These are phyloP conservation scores for Allium fistulosum DNA, from an alignment of 106 monocot genomes.

Conservation along the genomic window DNA sequence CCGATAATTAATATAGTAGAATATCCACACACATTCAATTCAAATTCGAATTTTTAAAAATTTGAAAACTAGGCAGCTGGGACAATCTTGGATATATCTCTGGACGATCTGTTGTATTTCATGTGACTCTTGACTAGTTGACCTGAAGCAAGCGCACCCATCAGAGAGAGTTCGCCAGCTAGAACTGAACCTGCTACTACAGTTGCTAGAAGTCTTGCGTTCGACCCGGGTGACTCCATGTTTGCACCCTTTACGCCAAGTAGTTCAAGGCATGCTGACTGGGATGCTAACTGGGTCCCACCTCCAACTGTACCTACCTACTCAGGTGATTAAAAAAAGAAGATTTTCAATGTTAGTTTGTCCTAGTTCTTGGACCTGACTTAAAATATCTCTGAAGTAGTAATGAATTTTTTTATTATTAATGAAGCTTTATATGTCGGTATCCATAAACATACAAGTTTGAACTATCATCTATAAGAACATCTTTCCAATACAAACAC, in stretches of 20 bases:
- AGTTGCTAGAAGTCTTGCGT: conserved; percentile 75
- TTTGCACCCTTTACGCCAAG: conserved; percentile 90
- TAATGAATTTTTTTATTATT: no score
- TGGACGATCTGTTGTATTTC: conserved; percentile 85
- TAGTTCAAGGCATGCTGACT: conserved; percentile 82
- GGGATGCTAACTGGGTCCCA: conserved; percentile 87
- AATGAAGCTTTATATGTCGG: no score
- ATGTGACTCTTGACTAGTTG: conserved; percentile 90
- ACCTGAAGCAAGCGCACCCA: conserved; percentile 81
- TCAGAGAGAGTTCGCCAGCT: conserved; percentile 84
- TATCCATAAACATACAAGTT: no score
- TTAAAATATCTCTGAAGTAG: no score
- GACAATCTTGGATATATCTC: conserved; percentile 37
- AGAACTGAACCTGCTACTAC: conserved; percentile 83
- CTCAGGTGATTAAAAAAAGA: not conserved
- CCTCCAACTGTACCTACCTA: conserved; percentile 96
- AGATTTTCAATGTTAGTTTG: not conserved
- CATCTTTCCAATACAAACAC: no score
- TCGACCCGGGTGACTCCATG: conserved; percentile 62
- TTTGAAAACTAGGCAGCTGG: not conserved
- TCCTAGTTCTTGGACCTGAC: no score
- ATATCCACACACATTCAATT: no score
- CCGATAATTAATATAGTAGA: no score
- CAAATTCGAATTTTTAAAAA: no score
- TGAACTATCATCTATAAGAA: no score